Conservation (phyloP, 2,329 filamentous ascomycete species). For the Pyrenophora teres region DNA sequence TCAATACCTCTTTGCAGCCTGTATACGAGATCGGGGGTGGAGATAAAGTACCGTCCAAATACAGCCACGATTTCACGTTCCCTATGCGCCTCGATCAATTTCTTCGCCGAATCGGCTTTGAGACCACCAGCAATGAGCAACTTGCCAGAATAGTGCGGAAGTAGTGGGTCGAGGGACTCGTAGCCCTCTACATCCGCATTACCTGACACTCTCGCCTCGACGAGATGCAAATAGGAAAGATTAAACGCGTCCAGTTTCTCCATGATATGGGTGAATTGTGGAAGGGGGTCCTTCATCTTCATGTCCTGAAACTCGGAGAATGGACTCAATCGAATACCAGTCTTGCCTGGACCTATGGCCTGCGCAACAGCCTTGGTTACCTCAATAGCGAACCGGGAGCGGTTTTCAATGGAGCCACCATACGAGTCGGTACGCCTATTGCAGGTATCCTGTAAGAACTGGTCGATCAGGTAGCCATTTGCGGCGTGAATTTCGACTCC, state of each 20-base stretch:
- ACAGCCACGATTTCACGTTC: slow-evolving; percentile 53
- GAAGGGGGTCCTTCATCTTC: slow-evolving; percentile 65
- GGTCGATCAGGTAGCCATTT: slow-evolving; percentile 69
- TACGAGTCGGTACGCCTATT: slow-evolving; percentile 59
- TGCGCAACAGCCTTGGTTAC: slow-evolving; percentile 57
- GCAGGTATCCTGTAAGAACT: slow-evolving; percentile 65
- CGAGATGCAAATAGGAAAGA: slow-evolving; percentile 56
- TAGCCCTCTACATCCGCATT: slow-evolving; percentile 41
- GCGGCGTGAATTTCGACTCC: slow-evolving; percentile 63
- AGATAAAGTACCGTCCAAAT: slow-evolving; percentile 57
- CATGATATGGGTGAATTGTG: slow-evolving; percentile 66
- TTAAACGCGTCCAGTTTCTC: slow-evolving; percentile 56
- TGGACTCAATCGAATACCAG: slow-evolving; percentile 63
- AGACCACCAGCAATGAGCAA: slow-evolving; percentile 52
- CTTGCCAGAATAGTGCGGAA: slow-evolving; percentile 35
- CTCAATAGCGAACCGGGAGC: slow-evolving; percentile 59
- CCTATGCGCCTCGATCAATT: slow-evolving; percentile 48
- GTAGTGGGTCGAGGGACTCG: slow-evolving; percentile 30
- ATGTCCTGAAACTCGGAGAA: slow-evolving; percentile 67
- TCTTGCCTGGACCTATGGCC: slow-evolving; percentile 62
- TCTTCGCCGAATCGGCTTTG: slow-evolving; percentile 45
- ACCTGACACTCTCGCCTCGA: slow-evolving; percentile 62
- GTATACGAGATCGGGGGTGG: slow-evolving; percentile 56
- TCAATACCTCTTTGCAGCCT: slow-evolving; percentile 51
- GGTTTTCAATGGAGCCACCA: slow-evolving; percentile 58